Evolutionary conservation across 129 eudicot genomes (phyloP).

Genomic region (Solidago caesia): DNA sequence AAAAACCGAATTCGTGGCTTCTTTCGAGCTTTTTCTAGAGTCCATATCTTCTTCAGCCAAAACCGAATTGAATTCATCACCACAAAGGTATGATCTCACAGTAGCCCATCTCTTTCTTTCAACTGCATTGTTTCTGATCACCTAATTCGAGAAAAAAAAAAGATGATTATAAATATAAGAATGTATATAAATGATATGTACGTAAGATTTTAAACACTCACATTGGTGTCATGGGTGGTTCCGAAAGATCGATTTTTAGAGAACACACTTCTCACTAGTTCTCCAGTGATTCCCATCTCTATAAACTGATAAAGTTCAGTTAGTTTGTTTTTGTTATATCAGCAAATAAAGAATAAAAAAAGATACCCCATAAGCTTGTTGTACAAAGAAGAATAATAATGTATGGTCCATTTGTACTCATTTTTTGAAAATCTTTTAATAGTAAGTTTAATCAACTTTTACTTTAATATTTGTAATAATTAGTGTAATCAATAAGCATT

Average conservation of each 20-base stretch:
- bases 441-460: background rate
- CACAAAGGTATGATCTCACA: slow-evolving; percentile 80
- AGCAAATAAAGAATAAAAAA: slow-evolving; percentile 12
- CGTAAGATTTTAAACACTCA: slow-evolving; percentile 25
- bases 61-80: slow-evolving; percentile 67
- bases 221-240: slow-evolving; percentile 47
- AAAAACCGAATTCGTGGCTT: slow-evolving; percentile 18
- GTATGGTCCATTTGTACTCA: slow-evolving; percentile 33
- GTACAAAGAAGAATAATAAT: slow-evolving; percentile 25
- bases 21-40: slow-evolving; percentile 33
- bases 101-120: slow-evolving; percentile 62
- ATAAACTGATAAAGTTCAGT: slow-evolving; percentile 21
- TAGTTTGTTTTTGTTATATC: slow-evolving; percentile 29
- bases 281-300: slow-evolving; percentile 79
- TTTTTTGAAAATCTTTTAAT: slow-evolving; percentile 1
- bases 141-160: slow-evolving; percentile 23
- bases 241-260: slow-evolving; percentile 51
- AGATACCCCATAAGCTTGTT: slow-evolving; percentile 24
- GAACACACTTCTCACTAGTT: slow-evolving; percentile 73
- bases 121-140: slow-evolving; percentile 39
- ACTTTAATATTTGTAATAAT: background rate
- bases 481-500: too few relatives aligned
- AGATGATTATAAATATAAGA: background rate
- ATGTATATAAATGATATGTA: background rate
- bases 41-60: slow-evolving; percentile 44